phyloP scores from a whole-genome alignment of 2,329 filamentous ascomycete species.

The Botrytis medusae region DNA sequence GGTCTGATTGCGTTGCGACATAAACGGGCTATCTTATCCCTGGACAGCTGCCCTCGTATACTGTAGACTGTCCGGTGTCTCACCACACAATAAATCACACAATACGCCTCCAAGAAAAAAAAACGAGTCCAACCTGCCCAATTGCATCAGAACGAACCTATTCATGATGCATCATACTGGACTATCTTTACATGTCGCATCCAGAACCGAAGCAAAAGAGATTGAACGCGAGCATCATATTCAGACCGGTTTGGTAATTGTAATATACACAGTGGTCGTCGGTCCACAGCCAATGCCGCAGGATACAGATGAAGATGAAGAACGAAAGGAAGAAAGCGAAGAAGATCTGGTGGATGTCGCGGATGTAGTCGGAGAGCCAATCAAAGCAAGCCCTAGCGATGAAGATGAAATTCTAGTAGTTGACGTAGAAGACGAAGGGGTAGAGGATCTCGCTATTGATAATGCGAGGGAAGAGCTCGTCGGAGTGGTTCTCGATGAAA shows the following conservation, averaged over 20 bases:
- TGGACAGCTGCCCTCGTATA: background rate
- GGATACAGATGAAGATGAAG: background rate
- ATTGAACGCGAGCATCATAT: background rate
- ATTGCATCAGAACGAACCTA: background rate
- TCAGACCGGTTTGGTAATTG: background rate
- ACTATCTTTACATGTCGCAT: background rate
- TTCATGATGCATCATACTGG: background rate
- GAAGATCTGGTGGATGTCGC: background rate
- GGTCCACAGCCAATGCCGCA: background rate
- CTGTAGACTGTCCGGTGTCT: background rate
- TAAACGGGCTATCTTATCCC: background rate
- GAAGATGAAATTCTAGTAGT: background rate
- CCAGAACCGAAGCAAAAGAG: background rate
- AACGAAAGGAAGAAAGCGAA: background rate
- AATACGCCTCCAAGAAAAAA: background rate
- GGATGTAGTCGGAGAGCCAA: background rate
- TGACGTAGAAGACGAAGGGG: too few species aligned
- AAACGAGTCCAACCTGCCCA: background rate
- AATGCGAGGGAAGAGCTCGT: background rate
- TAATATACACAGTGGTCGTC: conserved; percentile 15
- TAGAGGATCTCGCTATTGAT: background rate
- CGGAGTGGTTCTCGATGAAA: background rate
- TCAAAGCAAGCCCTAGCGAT: background rate
- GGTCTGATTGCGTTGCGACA: too few species aligned
- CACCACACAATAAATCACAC: background rate